Evolutionary conservation across 2,329 filamentous ascomycete species (phyloP).

Genomic region (Aureobasidium sp.): DNA sequence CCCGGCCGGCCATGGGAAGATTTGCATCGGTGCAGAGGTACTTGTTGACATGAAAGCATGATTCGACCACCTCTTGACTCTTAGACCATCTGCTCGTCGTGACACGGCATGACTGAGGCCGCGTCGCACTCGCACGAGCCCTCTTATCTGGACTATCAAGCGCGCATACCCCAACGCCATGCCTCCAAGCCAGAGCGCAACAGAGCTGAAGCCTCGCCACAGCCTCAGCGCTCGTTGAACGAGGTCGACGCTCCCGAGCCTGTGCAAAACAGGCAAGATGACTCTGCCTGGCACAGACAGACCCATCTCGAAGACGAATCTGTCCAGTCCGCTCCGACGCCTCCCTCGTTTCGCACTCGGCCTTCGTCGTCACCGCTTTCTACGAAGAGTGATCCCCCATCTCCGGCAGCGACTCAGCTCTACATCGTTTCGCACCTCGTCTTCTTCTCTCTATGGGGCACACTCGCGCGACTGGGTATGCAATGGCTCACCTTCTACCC

Average conservation of each 20-base stretch:
- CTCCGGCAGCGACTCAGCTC: slow-evolving; percentile 30
- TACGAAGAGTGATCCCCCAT: background rate
- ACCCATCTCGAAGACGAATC: slow-evolving; percentile 23
- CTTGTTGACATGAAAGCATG: background rate
- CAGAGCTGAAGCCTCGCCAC: background rate
- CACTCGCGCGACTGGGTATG: slow-evolving; percentile 73
- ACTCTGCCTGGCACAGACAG: background rate
- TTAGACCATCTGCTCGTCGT: background rate
- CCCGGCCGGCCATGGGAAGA: background rate
- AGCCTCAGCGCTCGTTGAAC: background rate
- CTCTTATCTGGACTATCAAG: background rate
- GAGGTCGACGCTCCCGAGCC: slow-evolving; percentile 20
- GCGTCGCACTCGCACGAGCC: background rate
- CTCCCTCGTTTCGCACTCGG: slow-evolving; percentile 14
- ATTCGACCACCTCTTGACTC: background rate
- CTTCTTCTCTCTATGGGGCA: slow-evolving; percentile 78
- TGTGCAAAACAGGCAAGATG: slow-evolving; percentile 9
- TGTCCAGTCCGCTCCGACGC: slow-evolving; percentile 43
- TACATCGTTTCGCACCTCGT: slow-evolving; percentile 75
- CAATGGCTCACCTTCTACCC: slow-evolving; percentile 74
- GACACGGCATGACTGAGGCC: background rate
- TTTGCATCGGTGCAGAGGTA: background rate
- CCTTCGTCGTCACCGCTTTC: slow-evolving; percentile 6
- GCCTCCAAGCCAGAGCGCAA: background rate
- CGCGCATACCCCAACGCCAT: background rate